Evolutionary conservation across 805 yeast genomes (phyloP), one percentile per base, ranked within the genome.

Genomic region (Saccharomycopsis sp.): DNA sequence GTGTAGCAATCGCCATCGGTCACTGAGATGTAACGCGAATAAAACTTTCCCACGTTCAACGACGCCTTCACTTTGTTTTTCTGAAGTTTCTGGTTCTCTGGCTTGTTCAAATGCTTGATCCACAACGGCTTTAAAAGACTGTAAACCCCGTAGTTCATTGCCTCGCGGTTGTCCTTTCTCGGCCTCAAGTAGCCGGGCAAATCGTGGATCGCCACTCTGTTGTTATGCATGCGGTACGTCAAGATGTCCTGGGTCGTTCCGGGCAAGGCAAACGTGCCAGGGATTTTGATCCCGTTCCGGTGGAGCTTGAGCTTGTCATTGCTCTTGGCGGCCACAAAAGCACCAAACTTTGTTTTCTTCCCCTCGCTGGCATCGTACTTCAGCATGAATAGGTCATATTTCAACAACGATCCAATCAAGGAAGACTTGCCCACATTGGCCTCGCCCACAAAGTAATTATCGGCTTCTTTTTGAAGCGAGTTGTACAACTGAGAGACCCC

Each of bases 381-480:
- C 16, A 21, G 30, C 9, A 19, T 30, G 18, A 18, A 41, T 15
- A 25, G 35, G 26, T 43, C 44, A 34, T 38, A 37, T 5, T 19
- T 18, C 68, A 71, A 46, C 15, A 80, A 48, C 15, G 74, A 52
- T 48, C 68, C 71, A 1, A 80, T 64, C 27, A 82, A 49, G 2
- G 80, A 66, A 2, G 85, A 75, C 54, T 82, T 82, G 1, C 94
- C 94, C 10, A 73, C 67, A 52, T 82, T 82, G 8, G 80, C 75
- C 44, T 67, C 68, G 1, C 94, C 94, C 16, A 81, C 60, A 22
- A 82, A 56, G 51, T 72, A 77, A 5, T 71, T 55, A 23, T 61
- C 58, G 7, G 50, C 52, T 27, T 54, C 52, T 4, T 15, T 15
- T 0, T 64, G 63, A 5, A 80, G 52, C 5, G 51, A 51, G 1